These are phyloP conservation scores for Cercophora scortea DNA, from an alignment of 495 filamentous ascomycete species.

Conservation along the genomic window DNA sequence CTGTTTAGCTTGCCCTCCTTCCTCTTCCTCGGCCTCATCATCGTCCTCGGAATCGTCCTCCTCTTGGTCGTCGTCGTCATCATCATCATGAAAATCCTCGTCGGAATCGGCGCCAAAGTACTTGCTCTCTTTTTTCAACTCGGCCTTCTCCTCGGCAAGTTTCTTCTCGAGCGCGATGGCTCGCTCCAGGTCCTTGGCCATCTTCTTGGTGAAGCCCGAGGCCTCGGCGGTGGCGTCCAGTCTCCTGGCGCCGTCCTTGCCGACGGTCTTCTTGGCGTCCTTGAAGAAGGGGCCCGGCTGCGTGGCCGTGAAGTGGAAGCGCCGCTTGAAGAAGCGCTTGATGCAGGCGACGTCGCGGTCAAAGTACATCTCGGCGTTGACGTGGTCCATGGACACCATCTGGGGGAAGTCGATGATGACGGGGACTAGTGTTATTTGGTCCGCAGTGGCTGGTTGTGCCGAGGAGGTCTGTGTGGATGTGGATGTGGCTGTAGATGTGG, in stretches of 20 bases:
- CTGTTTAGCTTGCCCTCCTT: background rate
- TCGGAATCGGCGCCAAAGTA: background rate
- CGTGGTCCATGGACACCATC: slow-evolving; percentile 93
- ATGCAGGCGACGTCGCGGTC: slow-evolving; percentile 91
- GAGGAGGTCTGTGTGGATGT: background rate
- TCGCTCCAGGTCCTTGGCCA: slow-evolving; percentile 82
- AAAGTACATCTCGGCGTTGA: slow-evolving; percentile 90
- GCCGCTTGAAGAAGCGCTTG: slow-evolving; percentile 81
- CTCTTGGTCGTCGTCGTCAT: slow-evolving; percentile 12
- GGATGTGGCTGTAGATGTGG: background rate
- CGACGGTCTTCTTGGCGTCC: slow-evolving; percentile 71
- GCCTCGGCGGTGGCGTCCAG: slow-evolving; percentile 87
- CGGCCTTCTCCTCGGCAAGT: slow-evolving; percentile 5
- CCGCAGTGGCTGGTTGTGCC: slow-evolving; percentile 1
- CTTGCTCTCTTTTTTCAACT: background rate
- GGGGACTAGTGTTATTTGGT: slow-evolving; percentile 44
- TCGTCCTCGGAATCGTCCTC: background rate
- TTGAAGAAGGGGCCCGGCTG: slow-evolving; percentile 76
- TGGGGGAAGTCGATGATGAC: slow-evolving; percentile 97
- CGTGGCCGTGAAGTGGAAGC: slow-evolving; percentile 80
- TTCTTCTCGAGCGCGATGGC: slow-evolving; percentile 65
- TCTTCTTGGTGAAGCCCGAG: slow-evolving; percentile 91
- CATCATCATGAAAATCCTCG: slow-evolving; percentile 17
- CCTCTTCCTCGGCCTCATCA: background rate
- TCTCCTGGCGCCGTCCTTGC: slow-evolving; percentile 54